Percentiles rank a stretch among this genome's conserved stretches.
These are phyloP conservation scores for Fusarium torreyae DNA, from an alignment of 2,329 filamentous ascomycete genomes.

Conservation along the genomic window DNA sequence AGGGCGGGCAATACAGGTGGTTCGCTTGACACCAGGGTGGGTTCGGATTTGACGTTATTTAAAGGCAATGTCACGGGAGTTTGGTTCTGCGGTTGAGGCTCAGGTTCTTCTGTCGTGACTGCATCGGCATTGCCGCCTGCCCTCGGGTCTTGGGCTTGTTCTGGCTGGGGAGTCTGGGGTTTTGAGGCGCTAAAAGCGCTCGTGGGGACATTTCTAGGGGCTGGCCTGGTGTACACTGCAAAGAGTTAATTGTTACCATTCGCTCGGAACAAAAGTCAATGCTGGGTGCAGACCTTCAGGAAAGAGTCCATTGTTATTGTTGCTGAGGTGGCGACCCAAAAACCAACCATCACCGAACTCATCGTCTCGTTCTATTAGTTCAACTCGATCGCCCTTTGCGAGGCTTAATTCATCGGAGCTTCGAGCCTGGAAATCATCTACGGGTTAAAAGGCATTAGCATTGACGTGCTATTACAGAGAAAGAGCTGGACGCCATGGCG, in stretches of 20 bases:
- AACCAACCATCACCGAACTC: conserved; percentile 94
- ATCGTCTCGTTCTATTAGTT: conserved; percentile 87
- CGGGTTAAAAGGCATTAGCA: conserved; percentile 29
- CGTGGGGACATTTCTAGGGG: conserved; percentile 62
- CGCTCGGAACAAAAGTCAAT: conserved; percentile 22
- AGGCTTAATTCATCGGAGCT: conserved; percentile 94
- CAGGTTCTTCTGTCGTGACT: conserved; percentile 51
- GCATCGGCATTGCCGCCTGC: conserved; percentile 39
- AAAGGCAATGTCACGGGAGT: conserved; percentile 62
- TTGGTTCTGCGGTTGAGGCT: conserved; percentile 54
- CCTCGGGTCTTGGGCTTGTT: conserved; percentile 51
- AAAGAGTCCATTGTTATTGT: conserved; percentile 83
- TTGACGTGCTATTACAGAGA: conserved; percentile 13
- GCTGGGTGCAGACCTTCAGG: conserved; percentile 76
- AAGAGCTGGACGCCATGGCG: conserved; percentile 45
- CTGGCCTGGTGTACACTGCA: conserved; percentile 73
- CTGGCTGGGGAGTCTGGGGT: conserved; percentile 50
- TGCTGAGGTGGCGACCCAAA: conserved; percentile 80
- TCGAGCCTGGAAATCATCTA: conserved; percentile 93
- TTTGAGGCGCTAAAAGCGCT: conserved; percentile 53
- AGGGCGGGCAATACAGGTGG: conserved; percentile 47
- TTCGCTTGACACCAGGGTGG: conserved; percentile 47
- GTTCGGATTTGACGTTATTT: conserved; percentile 57
- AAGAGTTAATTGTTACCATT: conserved; percentile 44
- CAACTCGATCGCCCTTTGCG: conserved; percentile 85